Conservation (phyloP, 116 monocot species). For the Posidonia oceanica region DNA sequence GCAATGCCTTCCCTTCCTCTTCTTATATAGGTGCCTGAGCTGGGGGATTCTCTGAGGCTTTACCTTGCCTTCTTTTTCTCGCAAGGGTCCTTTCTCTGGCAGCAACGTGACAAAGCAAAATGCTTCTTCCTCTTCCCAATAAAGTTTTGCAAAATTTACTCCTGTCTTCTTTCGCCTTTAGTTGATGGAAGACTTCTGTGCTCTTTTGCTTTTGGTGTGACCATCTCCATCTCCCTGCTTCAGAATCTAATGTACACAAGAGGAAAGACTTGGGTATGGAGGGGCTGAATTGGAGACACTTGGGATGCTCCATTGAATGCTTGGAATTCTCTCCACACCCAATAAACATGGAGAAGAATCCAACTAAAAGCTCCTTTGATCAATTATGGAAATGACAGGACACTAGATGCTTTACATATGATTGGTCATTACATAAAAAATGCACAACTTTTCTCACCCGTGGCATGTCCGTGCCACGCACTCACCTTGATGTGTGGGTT, state of each 20-base stretch:
- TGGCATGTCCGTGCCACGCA: conserved; percentile 5
- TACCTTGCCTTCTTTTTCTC: neutral
- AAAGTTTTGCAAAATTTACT: conserved; percentile 23
- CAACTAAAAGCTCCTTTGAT: conserved; percentile 11
- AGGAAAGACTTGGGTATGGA: conserved; percentile 10
- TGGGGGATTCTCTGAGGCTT: neutral
- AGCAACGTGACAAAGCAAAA: conserved; percentile 7
- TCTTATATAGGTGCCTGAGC: neutral
- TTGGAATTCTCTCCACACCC: conserved; percentile 1
- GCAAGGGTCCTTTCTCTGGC: neutral
- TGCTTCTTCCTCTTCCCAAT: conserved; percentile 23
- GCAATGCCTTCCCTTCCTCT: neutral
- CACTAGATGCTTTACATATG: conserved; percentile 19
- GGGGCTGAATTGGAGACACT: conserved; percentile 2
- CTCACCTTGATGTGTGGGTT: neutral
- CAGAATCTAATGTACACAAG: neutral
- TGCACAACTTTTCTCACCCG: conserved; percentile 2
- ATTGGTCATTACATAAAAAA: conserved; percentile 19
- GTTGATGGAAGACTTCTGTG: conserved; percentile 15
- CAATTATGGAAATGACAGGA: conserved; percentile 27
- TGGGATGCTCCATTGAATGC: neutral
- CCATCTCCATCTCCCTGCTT: neutral
- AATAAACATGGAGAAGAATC: conserved; percentile 8
- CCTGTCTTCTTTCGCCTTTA: conserved; percentile 17
- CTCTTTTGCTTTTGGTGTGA: conserved; percentile 13